Base-by-base conservation (phyloP, 1,139 yeast genomes). In the Komagataea norvegica region DNA sequence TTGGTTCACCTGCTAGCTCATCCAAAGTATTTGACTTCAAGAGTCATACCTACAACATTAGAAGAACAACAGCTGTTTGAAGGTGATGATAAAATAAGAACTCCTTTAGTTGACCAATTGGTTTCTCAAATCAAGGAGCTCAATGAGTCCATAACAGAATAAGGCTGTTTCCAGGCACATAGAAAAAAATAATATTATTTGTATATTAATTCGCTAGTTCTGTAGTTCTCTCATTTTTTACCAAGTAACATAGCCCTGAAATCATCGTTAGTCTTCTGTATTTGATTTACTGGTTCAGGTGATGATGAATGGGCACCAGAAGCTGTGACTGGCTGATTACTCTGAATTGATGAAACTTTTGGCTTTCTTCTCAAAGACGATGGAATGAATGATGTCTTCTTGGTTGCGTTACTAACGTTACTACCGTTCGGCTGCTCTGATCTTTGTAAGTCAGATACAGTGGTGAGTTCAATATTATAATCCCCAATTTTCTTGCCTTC, bases 11-110 rank as follows among this genome's bases (percentile, higher is more conserved):
- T 88, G 37, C 67, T 87, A 45, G 80, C 89, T 29, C 96, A 89
- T 59, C 95, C 95, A 13, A 86, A 86, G 57, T 88, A 79, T 47
- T 64, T 89, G 44, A 73, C 84, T 6, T 74, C 93, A 6, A 66
- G 93, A 43, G 69, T 85, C 3, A 68, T 72, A 3, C 76, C 89
- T 2, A 72, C 83, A 11, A 72, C 78, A 4, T 40, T 66, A 2
- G 93, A 83, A 40, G 93, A 85, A 51, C 82, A 77, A 48, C 65
- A 69, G 31, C 48, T 74, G 13, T 60, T 78, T 35, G 72, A 59
- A 61, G 74, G 72, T 5, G 81, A 69, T 10, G 54, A 51, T 18
- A 55, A 55, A 16, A 29, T 49, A 3, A 64, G 65, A 36, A 51
- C 58, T 1, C 55, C 59, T 34, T 70, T 80, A 47, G 74, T 77